Percentiles rank a stretch among this genome's conserved stretches.
Evolutionary conservation across 2,329 filamentous ascomycete genomes (phyloP).

Genomic region (Sporothrix protearum): DNA sequence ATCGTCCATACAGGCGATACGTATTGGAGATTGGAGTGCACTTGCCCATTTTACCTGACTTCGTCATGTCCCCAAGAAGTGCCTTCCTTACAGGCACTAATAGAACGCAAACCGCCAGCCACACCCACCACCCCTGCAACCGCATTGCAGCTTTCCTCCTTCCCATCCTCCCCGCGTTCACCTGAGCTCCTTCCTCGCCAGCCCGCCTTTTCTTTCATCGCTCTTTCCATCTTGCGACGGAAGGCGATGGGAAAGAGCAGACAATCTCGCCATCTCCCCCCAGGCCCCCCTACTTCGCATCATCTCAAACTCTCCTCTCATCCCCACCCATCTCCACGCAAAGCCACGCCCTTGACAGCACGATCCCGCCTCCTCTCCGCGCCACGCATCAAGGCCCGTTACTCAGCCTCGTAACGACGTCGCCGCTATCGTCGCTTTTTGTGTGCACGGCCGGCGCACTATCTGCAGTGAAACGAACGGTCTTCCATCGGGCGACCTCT

Average conservation of each 20-base stretch:
- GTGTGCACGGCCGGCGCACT: background rate
- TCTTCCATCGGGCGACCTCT: background rate
- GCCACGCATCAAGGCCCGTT: background rate
- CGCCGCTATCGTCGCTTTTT: background rate
- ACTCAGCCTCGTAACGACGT: background rate
- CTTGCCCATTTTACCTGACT: conserved; percentile 3
- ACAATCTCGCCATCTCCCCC: background rate
- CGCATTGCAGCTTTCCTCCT: background rate
- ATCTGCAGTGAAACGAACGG: background rate
- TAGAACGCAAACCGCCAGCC: background rate
- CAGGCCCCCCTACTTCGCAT: background rate
- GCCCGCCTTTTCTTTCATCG: background rate
- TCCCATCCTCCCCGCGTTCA: conserved; percentile 10
- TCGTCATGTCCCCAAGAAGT: background rate
- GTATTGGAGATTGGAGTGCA: background rate
- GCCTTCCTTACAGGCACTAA: conserved; percentile 5
- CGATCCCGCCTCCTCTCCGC: background rate
- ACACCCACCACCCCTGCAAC: conserved; percentile 10
- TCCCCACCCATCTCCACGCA: background rate
- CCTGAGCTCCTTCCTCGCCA: background rate
- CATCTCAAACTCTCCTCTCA: background rate
- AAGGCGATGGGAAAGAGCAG: background rate
- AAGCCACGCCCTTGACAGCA: background rate
- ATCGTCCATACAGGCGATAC: background rate
- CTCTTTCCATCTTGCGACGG: background rate